Percentiles rank a stretch among this genome's conserved stretches.
Evolutionary conservation across 1,139 yeast genomes (phyloP).

Genomic region (Lodderomyces pseudojiufengensis): DNA sequence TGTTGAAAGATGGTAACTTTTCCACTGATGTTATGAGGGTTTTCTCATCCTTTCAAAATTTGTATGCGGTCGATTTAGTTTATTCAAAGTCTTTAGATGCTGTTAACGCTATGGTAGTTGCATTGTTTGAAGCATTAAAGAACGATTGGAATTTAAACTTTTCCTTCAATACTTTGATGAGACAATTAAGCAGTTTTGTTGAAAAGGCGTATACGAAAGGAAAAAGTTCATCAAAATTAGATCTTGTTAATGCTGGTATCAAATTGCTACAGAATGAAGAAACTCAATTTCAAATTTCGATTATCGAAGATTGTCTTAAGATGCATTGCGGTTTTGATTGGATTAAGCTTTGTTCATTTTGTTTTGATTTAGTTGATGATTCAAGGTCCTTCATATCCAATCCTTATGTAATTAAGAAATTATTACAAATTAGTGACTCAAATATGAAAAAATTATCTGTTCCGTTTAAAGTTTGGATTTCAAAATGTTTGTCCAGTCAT

Average conservation of each 20-base stretch:
- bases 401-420: constrained; percentile 19
- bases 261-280: constrained; percentile 11
- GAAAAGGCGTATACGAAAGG: constrained; percentile 11
- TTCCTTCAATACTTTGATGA: constrained; percentile 5
- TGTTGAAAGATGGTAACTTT: constrained; percentile 12
- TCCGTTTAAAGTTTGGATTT: constrained; percentile 37
- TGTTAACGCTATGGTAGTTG: not conserved
- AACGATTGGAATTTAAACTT: constrained; percentile 1
- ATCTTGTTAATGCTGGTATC: constrained; percentile 14
- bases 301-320: constrained; percentile 20
- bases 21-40: constrained; percentile 6
- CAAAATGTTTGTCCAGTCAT: constrained; percentile 38
- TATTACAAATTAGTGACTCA: constrained; percentile 14
- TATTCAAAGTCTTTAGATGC: not conserved
- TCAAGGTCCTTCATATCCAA: too few relatives aligned
- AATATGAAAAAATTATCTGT: constrained; percentile 10
- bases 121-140: constrained; percentile 1
- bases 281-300: constrained; percentile 8
- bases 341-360: constrained; percentile 7
- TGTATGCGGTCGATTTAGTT: not conserved
- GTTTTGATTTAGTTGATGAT: too few relatives aligned
- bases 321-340: constrained; percentile 7
- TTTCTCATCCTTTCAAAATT: constrained; percentile 1
- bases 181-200: constrained; percentile 7
- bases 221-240: constrained; percentile 7